A percentile compares a stretch with the other conserved stretches of the same genome.
phyloP scores from a whole-genome alignment of 2,329 filamentous ascomycete genomes.

The Cercospora zeina region DNA sequence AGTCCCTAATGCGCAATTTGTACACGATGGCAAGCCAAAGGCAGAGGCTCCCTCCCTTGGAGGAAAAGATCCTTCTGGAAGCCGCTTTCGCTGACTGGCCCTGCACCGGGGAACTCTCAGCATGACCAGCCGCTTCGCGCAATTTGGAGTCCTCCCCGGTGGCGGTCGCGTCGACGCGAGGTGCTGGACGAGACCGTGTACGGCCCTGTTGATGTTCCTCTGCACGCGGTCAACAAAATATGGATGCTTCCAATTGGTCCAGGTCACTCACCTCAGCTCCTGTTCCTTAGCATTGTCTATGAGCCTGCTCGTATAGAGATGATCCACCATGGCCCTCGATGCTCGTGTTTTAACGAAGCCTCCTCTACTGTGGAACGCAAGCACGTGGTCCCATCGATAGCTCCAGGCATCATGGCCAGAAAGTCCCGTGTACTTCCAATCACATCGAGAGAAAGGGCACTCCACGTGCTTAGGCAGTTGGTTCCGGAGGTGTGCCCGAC shows the following conservation, averaged over 20 bases:
- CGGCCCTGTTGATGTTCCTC: not conserved
- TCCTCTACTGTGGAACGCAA: constrained; percentile 11
- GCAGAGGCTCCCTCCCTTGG: too few species aligned
- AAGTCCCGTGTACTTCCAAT: constrained; percentile 3
- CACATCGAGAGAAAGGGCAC: constrained; percentile 28
- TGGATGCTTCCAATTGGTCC: not conserved
- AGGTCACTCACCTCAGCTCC: constrained; percentile 25
- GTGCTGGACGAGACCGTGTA: not conserved
- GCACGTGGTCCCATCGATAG: constrained; percentile 24
- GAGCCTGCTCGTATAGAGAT: constrained; percentile 25
- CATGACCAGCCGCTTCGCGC: not conserved
- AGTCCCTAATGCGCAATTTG: too few species aligned
- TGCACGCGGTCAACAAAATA: not conserved
- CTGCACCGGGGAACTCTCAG: not conserved
- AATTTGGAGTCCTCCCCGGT: not conserved
- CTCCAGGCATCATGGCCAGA: constrained; percentile 27
- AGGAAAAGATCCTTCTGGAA: not conserved
- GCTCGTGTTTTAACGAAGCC: constrained; percentile 3
- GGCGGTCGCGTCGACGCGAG: not conserved
- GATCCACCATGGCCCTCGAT: constrained; percentile 17
- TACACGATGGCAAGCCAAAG: too few species aligned
- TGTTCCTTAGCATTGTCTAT: constrained; percentile 25
- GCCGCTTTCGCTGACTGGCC: too few species aligned
- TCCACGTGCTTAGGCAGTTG: constrained; percentile 21
- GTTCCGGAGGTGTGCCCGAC: constrained; percentile 23